Conservation (phyloP, 495 filamentous ascomycete genomes). For the Aspergillus indologenus region DNA sequence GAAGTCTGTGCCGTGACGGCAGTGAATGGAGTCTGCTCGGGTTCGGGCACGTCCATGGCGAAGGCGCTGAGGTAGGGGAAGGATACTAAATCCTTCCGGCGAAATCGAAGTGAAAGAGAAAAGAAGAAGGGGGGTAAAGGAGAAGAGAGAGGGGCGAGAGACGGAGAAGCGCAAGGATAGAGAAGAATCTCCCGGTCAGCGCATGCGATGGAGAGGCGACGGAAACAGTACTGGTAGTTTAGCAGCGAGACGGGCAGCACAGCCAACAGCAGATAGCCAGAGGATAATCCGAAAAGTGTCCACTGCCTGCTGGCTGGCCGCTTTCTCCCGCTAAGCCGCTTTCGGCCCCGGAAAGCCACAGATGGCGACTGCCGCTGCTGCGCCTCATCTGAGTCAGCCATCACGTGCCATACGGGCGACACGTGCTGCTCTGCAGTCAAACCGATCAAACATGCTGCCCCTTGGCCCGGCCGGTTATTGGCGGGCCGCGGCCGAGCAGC, state of each 20-base stretch:
- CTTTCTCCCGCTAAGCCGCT: constrained; percentile 13
- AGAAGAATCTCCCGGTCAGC: constrained; percentile 5
- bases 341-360: constrained; percentile 19
- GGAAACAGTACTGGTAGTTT: background rate
- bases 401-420: no score
- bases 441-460: background rate
- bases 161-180: background rate
- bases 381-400: constrained; percentile 12
- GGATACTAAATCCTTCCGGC: background rate
- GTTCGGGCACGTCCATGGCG: constrained; percentile 74
- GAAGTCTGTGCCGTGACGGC: constrained; percentile 83
- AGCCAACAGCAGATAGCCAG: background rate
- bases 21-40: constrained; percentile 78
- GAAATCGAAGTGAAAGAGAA: constrained; percentile 1
- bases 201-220: background rate
- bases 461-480: background rate
- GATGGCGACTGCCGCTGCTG: background rate
- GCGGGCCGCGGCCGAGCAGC: background rate
- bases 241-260: constrained; percentile 2
- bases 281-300: constrained; percentile 36
- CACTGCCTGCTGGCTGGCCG: constrained; percentile 24
- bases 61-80: constrained; percentile 7
- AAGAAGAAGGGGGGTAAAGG: constrained; percentile 4
- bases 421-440: background rate
- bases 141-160: background rate